These are phyloP conservation scores for Monosporascus ibericus DNA, from an alignment of 2,329 filamentous ascomycete genomes.

Conservation along the genomic window DNA sequence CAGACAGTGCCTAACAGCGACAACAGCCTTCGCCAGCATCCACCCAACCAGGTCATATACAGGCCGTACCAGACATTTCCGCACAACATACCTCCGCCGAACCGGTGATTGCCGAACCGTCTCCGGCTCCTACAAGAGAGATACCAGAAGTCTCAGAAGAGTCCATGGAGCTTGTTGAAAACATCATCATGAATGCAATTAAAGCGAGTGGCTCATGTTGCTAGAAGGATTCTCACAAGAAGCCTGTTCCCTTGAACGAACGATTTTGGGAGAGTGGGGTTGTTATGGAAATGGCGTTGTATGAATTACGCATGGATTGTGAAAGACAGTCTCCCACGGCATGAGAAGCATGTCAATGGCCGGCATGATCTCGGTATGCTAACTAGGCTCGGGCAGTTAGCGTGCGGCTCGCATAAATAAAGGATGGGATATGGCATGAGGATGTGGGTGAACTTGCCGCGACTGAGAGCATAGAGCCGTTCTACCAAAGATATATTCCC, in stretches of 20 bases:
- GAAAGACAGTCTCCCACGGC: neutral
- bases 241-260: neutral
- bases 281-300: neutral
- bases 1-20: slow-evolving; percentile 26
- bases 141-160: slow-evolving; percentile 26
- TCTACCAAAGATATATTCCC: too few relatives aligned
- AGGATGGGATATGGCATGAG: neutral
- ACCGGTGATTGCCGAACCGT: neutral
- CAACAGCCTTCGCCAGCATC: slow-evolving; percentile 21
- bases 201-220: slow-evolving; percentile 18
- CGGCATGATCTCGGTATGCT: neutral
- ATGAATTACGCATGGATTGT: neutral
- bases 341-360: neutral
- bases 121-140: slow-evolving; percentile 8
- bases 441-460: too few relatives aligned
- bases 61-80: slow-evolving; percentile 1
- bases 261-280: neutral
- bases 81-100: slow-evolving; percentile 7
- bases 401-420: neutral
- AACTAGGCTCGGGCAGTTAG: neutral
- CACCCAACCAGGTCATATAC: slow-evolving; percentile 4
- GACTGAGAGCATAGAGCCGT: too few relatives aligned
- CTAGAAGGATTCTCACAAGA: neutral
- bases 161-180: slow-evolving; percentile 27
- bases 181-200: slow-evolving; percentile 26